A percentile compares a stretch with the other conserved stretches of the same genome.
phyloP scores from a whole-genome alignment of 2,329 filamentous ascomycete species.

The Cladosporium sp. region DNA sequence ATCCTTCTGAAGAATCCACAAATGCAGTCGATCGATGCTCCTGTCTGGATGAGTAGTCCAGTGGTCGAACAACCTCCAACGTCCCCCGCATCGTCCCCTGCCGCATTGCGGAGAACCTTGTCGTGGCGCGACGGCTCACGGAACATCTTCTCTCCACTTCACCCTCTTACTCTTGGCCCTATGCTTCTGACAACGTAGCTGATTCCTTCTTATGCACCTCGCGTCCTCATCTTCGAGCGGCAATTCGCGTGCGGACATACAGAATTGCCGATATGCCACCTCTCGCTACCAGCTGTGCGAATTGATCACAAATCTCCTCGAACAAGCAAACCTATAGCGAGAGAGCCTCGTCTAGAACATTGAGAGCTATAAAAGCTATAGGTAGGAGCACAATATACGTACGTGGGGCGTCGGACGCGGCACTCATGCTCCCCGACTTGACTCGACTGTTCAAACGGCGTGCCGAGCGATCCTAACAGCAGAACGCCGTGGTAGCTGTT shows the following conservation, averaged over 20 bases:
- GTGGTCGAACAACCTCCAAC: slow-evolving; percentile 6
- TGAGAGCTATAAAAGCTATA: not conserved
- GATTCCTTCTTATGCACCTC: slow-evolving; percentile 4
- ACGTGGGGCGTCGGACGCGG: slow-evolving; percentile 9
- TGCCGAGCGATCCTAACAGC: slow-evolving; percentile 9
- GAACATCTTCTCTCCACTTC: slow-evolving; percentile 20
- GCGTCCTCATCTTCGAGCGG: not conserved
- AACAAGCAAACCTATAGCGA: not conserved
- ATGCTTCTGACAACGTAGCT: not conserved
- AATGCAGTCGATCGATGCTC: slow-evolving; percentile 1
- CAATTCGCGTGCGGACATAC: slow-evolving; percentile 1
- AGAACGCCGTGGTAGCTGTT: not conserved
- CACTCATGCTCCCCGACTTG: slow-evolving; percentile 4
- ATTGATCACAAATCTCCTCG: not conserved
- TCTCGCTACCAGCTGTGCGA: not conserved
- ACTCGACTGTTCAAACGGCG: not conserved
- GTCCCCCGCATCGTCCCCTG: slow-evolving; percentile 6
- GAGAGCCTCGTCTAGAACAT: not conserved
- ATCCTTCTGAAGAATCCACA: slow-evolving; percentile 2
- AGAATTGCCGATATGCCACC: not conserved
- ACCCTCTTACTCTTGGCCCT: slow-evolving; percentile 1
- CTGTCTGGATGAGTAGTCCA: not conserved
- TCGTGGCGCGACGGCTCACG: slow-evolving; percentile 9
- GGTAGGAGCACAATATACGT: not conserved
- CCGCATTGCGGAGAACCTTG: slow-evolving; percentile 21